Percentiles rank a stretch among this genome's conserved stretches.
Evolutionary conservation across 805 yeast species (phyloP).

Genomic region (Ascoidea rubescens): DNA sequence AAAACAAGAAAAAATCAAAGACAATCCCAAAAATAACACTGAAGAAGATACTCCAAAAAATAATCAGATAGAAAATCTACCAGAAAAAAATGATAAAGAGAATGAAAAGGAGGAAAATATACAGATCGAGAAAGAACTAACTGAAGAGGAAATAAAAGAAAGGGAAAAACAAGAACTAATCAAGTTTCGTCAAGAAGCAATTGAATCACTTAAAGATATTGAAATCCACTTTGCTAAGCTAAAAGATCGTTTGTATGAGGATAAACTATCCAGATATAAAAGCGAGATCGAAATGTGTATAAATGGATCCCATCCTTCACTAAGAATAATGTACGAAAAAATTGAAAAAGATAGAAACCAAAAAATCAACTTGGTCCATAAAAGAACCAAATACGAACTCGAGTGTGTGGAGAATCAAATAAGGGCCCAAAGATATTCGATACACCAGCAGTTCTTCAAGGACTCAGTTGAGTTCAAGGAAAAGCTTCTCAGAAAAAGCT

Average conservation of each 20-base stretch:
- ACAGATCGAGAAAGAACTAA: constrained; percentile 7
- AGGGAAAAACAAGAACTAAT: background rate
- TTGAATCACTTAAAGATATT: constrained; percentile 61
- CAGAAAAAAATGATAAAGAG: constrained; percentile 15
- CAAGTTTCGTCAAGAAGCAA: constrained; percentile 41
- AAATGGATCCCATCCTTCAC: constrained; percentile 86
- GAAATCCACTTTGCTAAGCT: constrained; percentile 79
- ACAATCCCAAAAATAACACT: no score
- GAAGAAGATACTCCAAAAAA: no score
- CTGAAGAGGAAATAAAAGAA: constrained; percentile 20
- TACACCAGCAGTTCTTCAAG: constrained; percentile 75
- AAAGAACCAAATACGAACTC: constrained; percentile 48
- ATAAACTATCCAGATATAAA: constrained; percentile 61
- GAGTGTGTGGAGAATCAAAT: constrained; percentile 74
- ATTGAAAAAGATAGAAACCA: constrained; percentile 65
- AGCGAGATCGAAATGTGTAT: constrained; percentile 78
- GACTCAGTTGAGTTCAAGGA: constrained; percentile 52
- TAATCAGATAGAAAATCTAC: background rate
- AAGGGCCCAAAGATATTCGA: constrained; percentile 57
- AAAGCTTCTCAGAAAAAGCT: constrained; percentile 53
- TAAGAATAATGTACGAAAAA: constrained; percentile 54
- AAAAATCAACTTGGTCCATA: constrained; percentile 37
- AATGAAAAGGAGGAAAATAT: constrained; percentile 14
- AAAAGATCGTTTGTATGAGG: constrained; percentile 75
- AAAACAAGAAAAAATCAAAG: no score